Conservation (phyloP, 805 yeast genomes). For the Cyberlindnera misumaiensis region DNA sequence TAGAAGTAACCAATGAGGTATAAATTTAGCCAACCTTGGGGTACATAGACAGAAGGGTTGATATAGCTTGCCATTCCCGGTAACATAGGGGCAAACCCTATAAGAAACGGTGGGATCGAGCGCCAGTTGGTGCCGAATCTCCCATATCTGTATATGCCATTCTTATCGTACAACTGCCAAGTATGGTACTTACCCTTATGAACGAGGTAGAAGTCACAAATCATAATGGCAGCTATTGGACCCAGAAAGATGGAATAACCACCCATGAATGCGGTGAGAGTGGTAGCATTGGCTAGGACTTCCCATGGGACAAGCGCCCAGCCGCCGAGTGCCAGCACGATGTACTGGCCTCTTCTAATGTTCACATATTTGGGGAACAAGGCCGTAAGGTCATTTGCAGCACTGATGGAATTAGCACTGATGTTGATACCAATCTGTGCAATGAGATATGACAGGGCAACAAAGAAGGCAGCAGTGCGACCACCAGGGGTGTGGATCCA, state of each 20-base stretch:
- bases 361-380: slow-evolving; percentile 54
- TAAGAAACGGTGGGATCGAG: slow-evolving; percentile 6
- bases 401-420: slow-evolving; percentile 59
- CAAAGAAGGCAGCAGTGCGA: slow-evolving; percentile 71
- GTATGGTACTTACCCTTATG: slow-evolving; percentile 8
- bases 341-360: slow-evolving; percentile 57
- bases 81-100: slow-evolving; percentile 11
- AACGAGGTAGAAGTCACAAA: slow-evolving; percentile 12
- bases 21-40: slow-evolving; percentile 5
- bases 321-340: slow-evolving; percentile 11
- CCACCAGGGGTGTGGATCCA: slow-evolving; percentile 34
- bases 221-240: slow-evolving; percentile 12
- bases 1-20: slow-evolving; percentile 13
- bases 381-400: slow-evolving; percentile 65
- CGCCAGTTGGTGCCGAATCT: slow-evolving; percentile 12
- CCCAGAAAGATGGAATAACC: slow-evolving; percentile 13
- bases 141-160: slow-evolving; percentile 10
- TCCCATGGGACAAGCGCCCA: slow-evolving; percentile 15
- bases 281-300: slow-evolving; percentile 12
- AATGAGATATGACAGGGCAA: slow-evolving; percentile 58
- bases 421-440: slow-evolving; percentile 75
- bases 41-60: slow-evolving; percentile 7
- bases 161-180: slow-evolving; percentile 5
- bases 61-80: slow-evolving; percentile 12
- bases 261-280: slow-evolving; percentile 13